Conservation (phyloP, 352 stramenopile species). For the Elongisporangium anandrum region DNA sequence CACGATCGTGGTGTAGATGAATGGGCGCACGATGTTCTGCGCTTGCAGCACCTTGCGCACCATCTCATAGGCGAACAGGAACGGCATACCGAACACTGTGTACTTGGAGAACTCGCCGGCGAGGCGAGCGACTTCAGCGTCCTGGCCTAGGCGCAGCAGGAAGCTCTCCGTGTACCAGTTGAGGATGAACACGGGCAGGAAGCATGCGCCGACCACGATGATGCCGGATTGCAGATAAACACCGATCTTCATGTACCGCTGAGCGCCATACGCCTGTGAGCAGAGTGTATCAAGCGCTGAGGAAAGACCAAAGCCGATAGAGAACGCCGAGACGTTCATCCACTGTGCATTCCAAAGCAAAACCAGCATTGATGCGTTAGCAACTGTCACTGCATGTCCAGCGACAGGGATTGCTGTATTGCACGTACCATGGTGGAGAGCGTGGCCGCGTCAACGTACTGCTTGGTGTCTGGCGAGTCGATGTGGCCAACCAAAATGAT, state of each 20-base stretch:
- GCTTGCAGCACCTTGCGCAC: slow-evolving; percentile 67
- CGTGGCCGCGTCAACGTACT: slow-evolving; percentile 51
- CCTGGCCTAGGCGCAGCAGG: slow-evolving; percentile 39
- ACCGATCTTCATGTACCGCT: slow-evolving; percentile 59
- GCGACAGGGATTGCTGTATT: not conserved
- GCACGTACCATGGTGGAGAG: slow-evolving; percentile 43
- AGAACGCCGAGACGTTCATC: slow-evolving; percentile 64
- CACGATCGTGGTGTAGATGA: slow-evolving; percentile 48
- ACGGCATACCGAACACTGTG: slow-evolving; percentile 65
- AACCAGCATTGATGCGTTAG: not conserved
- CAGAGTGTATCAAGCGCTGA: slow-evolving; percentile 79
- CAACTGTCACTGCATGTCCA: not conserved
- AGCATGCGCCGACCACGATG: slow-evolving; percentile 38
- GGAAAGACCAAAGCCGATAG: slow-evolving; percentile 54
- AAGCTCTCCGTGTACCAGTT: slow-evolving; percentile 52
- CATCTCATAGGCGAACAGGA: slow-evolving; percentile 77
- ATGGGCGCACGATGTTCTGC: slow-evolving; percentile 62
- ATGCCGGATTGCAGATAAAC: slow-evolving; percentile 71
- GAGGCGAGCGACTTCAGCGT: slow-evolving; percentile 27
- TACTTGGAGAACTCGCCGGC: slow-evolving; percentile 55
- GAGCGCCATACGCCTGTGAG: slow-evolving; percentile 58
- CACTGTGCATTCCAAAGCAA: slow-evolving; percentile 42
- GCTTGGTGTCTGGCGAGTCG: slow-evolving; percentile 42
- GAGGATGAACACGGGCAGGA: slow-evolving; percentile 43
- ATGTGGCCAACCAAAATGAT: slow-evolving; percentile 54